phyloP scores from a whole-genome alignment of 176 grass and related monocot genomes.

The Aegilops longissima region DNA sequence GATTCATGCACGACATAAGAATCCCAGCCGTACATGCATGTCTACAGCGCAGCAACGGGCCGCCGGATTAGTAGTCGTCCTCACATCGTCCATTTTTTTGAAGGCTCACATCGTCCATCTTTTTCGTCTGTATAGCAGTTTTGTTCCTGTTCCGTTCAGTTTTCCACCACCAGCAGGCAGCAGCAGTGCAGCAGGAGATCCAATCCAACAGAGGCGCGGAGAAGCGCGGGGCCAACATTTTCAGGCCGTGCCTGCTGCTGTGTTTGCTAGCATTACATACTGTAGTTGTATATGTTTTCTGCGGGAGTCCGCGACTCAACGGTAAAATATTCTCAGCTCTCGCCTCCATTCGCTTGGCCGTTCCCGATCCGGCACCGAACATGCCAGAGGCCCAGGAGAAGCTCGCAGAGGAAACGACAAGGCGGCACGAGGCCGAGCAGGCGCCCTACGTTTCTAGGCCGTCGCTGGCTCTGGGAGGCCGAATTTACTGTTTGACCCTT shows the following conservation, averaged over 20 bases:
- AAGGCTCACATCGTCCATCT: too few relatives aligned
- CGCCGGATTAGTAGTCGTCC: too few relatives aligned
- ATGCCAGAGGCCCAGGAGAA: neutral
- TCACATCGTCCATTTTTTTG: too few relatives aligned
- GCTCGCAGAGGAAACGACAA: constrained; percentile 3
- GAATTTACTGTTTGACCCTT: too few relatives aligned
- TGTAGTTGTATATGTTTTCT: neutral
- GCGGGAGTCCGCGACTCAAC: constrained; percentile 9
- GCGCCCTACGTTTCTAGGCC: neutral
- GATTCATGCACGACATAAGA: too few relatives aligned
- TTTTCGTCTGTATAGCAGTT: too few relatives aligned
- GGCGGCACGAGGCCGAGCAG: neutral
- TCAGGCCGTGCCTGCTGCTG: neutral
- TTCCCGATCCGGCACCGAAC: neutral
- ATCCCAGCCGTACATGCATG: too few relatives aligned
- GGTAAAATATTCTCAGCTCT: constrained; percentile 13
- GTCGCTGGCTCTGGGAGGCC: too few relatives aligned
- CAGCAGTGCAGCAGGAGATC: neutral
- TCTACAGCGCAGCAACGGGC: too few relatives aligned
- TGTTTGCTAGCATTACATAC: neutral
- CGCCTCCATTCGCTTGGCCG: neutral
- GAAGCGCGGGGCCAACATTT: neutral
- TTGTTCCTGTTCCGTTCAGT: neutral
- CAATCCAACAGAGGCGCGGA: neutral
- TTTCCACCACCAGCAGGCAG: neutral